Base-by-base conservation (phyloP, 805 yeast species). In the Blastobotrys peoriensis region DNA sequence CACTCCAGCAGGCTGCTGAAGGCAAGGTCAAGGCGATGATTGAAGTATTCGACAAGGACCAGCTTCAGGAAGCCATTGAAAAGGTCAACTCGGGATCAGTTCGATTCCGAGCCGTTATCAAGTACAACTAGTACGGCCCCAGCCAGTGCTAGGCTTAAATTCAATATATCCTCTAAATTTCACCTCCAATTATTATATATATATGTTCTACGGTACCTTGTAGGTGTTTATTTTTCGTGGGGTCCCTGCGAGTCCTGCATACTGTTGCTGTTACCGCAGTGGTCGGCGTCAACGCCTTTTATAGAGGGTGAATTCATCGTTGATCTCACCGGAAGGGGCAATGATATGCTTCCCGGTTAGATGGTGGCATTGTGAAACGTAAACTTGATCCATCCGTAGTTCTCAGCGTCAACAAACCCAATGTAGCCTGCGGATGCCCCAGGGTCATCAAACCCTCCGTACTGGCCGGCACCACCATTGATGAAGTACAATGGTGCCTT, bases 381-480 rank as follows among this genome's bases (percentile, higher is more conserved):
- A 27, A 60, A 37, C 16, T 43, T 38, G 20, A 54, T 51, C 64
- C 64, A 60, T 5, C 64, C 64, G 33, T 46, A 57, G 4, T n/a
- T 19, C 13, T 20, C 28, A 6, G 6, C 16, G n/a, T n/a, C n/a
- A 5, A 13, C 22, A 9, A 16, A 10, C 8, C 13, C 6, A 6
- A 27, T 30, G 28, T 37, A 15, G 6, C 30, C 30, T n/a, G n/a
- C n/a, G n/a, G n/a, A n/a, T n/a, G n/a, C n/a, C n/a, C n/a, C n/a
- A n/a, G n/a, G n/a, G n/a, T n/a, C n/a, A 28, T 57, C 55, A 4
- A 57, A 46, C 3, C 64, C 63, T 38, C 58, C 59, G 43, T 56
- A 58, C 41, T 58, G 61, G 9, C 64, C 64, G n/a, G 53, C 64
- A 17, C 57, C 51, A 15, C 64, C 64, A 43, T 58, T 60, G 17